Base-by-base conservation (phyloP, 345 rosid species). In the Viola odorata region DNA sequence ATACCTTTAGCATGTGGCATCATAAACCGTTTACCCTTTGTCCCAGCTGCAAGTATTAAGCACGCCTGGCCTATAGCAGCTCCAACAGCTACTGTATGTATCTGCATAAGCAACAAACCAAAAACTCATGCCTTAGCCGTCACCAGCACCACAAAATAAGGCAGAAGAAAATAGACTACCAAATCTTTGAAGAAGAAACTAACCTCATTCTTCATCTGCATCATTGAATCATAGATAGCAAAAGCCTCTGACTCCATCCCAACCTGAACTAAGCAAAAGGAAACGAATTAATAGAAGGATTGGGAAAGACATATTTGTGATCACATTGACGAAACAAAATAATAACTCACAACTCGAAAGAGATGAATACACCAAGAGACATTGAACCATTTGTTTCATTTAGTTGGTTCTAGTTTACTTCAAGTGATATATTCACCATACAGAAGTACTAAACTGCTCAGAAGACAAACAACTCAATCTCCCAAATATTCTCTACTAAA, bases 231-330 rank as follows among this genome's bases (percentile, higher is more conserved):
- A 75, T 89, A 85, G 53, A 92, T 87, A 2, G 96, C 96, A 78
- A 92, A 89, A 51, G 94, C 98, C 69, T 92, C 94, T 6, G 89
- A 65, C 80, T 92, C 97, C 87, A 81, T 76, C 7, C 87, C 96
- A 51, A 92, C 98, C 96, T 92, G 83, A 61, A 51, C 5, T 44
- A 23, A 65, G 47, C 12, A 53, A 40, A 4, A 8, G 49, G 10
- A 50, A 23, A 45, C 11, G 4, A 3, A 32, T 38, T 8, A 40
- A 55, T 14, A 11, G 8, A 60, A 53, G 37, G 45, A 41, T 14
- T 23, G 37, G 12, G 3, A 36, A 41, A 53, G 8, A 38, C 16
- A 11, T n/a, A n/a, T 38, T 17, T 45, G 32, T 23, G 32, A 23
- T 23, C 32, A 23, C 32, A 23, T 23, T 2, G 1, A 23, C 1